Evolutionary conservation across 176 grass and related monocot species (phyloP).

Genomic region (Oropetium thomaeum): DNA sequence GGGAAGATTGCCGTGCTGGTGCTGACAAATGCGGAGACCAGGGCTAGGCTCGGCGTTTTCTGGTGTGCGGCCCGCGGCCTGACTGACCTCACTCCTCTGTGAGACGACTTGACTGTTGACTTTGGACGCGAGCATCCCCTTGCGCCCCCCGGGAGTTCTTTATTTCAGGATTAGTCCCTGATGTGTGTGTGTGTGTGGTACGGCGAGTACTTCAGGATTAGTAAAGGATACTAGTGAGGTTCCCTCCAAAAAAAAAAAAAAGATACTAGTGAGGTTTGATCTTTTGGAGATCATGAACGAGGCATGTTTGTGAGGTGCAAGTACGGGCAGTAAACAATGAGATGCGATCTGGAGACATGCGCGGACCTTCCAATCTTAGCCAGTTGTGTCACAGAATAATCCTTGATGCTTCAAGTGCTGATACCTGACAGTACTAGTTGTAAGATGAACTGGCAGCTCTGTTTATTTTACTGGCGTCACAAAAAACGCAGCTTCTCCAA

Average conservation of each 20-base stretch:
- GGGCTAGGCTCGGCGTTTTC: constrained; percentile 14
- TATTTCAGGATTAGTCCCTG: background rate
- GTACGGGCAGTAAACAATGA: background rate
- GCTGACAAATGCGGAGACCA: constrained; percentile 17
- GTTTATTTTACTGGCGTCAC: no score
- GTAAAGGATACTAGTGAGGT: no score
- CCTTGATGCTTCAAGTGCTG: no score
- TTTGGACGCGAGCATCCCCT: background rate
- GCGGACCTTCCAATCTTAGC: no score
- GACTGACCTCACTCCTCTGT: background rate
- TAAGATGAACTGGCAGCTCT: no score
- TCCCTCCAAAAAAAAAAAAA: no score
- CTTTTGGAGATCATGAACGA: background rate
- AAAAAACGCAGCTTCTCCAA: no score
- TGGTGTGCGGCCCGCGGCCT: background rate
- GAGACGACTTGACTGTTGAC: constrained; percentile 7
- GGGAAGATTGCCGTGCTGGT: background rate
- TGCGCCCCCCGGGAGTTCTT: background rate
- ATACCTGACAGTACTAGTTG: no score
- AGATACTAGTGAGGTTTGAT: constrained; percentile 13
- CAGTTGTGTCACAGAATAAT: no score
- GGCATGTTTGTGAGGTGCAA: background rate
- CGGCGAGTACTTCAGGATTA: no score
- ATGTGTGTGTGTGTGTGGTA: background rate
- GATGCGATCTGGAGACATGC: no score